Evolutionary conservation across 2,329 filamentous ascomycete genomes (phyloP).

Genomic region (Colletotrichum noveboracense): DNA sequence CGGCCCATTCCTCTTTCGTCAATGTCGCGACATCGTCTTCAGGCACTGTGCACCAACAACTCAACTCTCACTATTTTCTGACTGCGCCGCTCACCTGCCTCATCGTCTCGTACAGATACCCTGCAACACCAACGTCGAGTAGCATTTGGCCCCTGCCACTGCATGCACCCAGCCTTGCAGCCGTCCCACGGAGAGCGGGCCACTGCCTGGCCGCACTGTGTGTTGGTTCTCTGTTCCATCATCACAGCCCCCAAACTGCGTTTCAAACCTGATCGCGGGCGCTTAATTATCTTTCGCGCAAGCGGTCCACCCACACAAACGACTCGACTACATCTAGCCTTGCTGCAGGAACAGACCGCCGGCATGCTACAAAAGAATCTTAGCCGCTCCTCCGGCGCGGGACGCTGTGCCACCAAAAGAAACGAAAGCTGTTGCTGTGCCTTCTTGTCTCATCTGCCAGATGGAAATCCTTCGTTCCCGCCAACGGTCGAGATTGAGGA

Average conservation of each 20-base stretch:
- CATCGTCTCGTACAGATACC: background rate
- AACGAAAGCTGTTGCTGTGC: background rate
- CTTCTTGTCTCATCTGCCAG: background rate
- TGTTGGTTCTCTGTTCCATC: background rate
- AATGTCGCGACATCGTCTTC: background rate
- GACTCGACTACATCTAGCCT: background rate
- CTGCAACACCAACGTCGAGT: background rate
- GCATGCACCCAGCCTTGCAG: background rate
- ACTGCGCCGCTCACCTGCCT: background rate
- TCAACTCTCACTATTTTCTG: background rate
- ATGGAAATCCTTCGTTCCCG: background rate
- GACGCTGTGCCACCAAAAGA: background rate
- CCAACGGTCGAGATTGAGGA: background rate
- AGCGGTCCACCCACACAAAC: background rate
- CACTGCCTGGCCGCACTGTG: background rate
- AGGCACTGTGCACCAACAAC: background rate
- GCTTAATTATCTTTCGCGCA: background rate
- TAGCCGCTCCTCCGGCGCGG: background rate
- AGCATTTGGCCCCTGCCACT: background rate
- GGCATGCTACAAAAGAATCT: background rate
- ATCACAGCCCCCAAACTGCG: background rate
- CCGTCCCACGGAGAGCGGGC: background rate
- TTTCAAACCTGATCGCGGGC: background rate
- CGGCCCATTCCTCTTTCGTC: background rate
- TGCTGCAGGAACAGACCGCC: background rate